These are phyloP conservation scores for Begonia masoniana DNA, from an alignment of 306 rosid genomes.

Conservation along the genomic window DNA sequence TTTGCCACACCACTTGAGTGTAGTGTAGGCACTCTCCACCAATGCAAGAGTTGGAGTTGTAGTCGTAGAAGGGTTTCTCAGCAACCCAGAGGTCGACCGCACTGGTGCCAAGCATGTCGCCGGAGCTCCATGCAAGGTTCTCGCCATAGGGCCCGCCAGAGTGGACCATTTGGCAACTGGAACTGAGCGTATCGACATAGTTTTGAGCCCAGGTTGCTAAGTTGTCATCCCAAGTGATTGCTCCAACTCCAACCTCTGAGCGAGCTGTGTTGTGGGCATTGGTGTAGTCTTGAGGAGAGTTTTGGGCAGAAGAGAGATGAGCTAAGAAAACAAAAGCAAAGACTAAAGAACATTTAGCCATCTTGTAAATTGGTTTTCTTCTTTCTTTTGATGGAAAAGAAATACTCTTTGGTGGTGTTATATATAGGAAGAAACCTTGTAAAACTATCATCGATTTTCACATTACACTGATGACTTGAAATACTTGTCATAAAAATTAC, in stretches of 20 bases:
- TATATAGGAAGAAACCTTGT: background rate
- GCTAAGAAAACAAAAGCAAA: background rate
- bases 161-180: conserved; percentile 36
- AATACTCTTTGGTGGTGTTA: background rate
- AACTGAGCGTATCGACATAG: conserved; percentile 23
- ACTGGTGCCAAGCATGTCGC: conserved; percentile 14
- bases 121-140: conserved; percentile 37
- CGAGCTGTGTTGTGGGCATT: conserved; percentile 45
- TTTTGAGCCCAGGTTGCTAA: conserved; percentile 36
- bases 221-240: conserved; percentile 39
- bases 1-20: conserved; percentile 47
- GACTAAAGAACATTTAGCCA: background rate
- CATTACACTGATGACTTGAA: no score
- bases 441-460: no score
- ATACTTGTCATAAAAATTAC: no score
- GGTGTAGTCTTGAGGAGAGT: conserved; percentile 24
- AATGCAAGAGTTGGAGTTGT: conserved; percentile 27
- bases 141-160: conserved; percentile 53
- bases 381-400: background rate
- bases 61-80: conserved; percentile 33
- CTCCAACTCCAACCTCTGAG: conserved; percentile 32
- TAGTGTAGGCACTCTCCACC: conserved; percentile 47
- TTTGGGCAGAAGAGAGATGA: conserved; percentile 10
- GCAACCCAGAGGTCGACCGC: conserved; percentile 47
- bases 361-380: background rate